Conservation (phyloP, 345 rosid species). For the Pseudoturritis turrita region DNA sequence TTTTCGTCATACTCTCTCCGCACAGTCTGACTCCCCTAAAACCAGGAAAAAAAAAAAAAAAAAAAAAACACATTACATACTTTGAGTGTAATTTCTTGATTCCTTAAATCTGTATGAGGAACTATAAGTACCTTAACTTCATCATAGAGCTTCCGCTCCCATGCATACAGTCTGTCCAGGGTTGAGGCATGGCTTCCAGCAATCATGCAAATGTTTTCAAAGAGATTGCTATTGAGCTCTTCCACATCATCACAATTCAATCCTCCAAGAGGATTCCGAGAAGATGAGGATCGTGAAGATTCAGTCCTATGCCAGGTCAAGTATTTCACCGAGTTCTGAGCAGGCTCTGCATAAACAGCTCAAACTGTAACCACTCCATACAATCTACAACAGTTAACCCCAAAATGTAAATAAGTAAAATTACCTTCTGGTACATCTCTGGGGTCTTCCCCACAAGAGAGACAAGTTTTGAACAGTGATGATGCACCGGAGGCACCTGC, state of each 20-base stretch:
- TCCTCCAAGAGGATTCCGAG: slow-evolving; percentile 67
- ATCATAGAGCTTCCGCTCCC: slow-evolving; percentile 97
- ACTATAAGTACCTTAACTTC: slow-evolving; percentile 78
- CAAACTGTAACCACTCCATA: slow-evolving; percentile 25
- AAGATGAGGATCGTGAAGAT: slow-evolving; percentile 78
- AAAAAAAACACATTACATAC: not conserved
- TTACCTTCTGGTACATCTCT: slow-evolving; percentile 73
- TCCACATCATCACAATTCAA: slow-evolving; percentile 55
- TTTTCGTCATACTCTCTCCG: slow-evolving; percentile 67
- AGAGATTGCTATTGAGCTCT: slow-evolving; percentile 54
- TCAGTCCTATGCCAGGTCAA: slow-evolving; percentile 92
- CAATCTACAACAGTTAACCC: not conserved
- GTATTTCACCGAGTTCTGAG: slow-evolving; percentile 57
- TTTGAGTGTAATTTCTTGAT: not conserved
- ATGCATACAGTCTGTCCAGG: slow-evolving; percentile 84
- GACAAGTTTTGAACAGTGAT: slow-evolving; percentile 61
- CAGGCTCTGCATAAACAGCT: slow-evolving; percentile 48
- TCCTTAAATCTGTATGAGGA: not conserved
- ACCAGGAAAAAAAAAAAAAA: not conserved
- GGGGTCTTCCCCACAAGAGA: slow-evolving; percentile 83
- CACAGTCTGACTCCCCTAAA: slow-evolving; percentile 75
- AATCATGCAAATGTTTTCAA: slow-evolving; percentile 71
- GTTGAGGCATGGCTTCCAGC: slow-evolving; percentile 97
- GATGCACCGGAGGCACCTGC: slow-evolving; percentile 53
- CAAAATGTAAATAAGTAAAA: not conserved